Evolutionary conservation across 169 alveolate genomes (phyloP), one percentile per base, ranked within the genome.

Genomic region (Plasmodium vinckei): DNA sequence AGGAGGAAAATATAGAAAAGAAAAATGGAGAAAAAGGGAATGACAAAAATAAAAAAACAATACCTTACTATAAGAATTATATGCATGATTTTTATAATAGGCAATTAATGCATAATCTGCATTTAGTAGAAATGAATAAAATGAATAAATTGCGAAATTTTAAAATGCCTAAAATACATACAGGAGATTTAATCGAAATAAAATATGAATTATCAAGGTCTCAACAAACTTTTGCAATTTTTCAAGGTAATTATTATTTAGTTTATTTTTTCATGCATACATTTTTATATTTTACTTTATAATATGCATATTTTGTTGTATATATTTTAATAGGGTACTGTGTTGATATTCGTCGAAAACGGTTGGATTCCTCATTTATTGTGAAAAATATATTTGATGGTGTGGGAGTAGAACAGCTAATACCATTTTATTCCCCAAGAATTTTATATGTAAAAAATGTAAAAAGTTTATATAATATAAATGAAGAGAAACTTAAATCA

Each of bases 341-440:
- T 53, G 93, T 94, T 12, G 94, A 92, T 25, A 92, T 92, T 33
- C 25, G 95, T 10, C 87, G 73, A 33, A 91, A 90, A 64, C 90
- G 96, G 9, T 61, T 94, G 13, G 94, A 94, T 87, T 94, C 96
- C 0, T 92, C 95, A 15, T 92, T 94, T 60, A 91, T 92, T 25
- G 94, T 94, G 21, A 94, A 92, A 65, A 94, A 94, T 71, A 93
- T 94, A 46, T 94, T 90, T 65, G 96, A 94, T 87, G 96, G 96
- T 0, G 95, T 94, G 13, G 96, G 96, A 15, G 94, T 93, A 33
- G 93, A 93, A 53, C 96, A 93, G 46, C 67, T 94, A 47, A 89
- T 94, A 33, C 96, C 96, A 5, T 72, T 63, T 46, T 94, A 94
- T 89, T 92, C 95, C 9, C 95, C 95, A 7, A 53, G 96, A 44